Evolutionary conservation across 1,139 yeast species (phyloP).

Genomic region (Lodderomyces beijingensis): DNA sequence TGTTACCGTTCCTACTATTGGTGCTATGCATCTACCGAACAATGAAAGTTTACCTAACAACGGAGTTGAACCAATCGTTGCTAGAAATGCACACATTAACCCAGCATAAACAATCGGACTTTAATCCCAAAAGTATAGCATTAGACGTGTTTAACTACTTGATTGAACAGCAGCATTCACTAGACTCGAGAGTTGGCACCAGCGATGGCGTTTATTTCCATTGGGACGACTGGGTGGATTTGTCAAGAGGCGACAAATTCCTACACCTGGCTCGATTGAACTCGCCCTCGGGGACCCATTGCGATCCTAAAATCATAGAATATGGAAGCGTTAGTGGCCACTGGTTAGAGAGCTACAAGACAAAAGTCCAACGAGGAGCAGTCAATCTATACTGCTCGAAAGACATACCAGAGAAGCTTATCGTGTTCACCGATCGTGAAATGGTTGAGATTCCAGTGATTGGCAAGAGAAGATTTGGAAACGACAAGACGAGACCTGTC

Average conservation of each 20-base stretch:
- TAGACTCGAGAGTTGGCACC: constrained; percentile 11
- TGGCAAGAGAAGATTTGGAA: constrained; percentile 24
- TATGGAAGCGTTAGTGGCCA: constrained; percentile 33
- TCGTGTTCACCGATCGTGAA: constrained; percentile 24
- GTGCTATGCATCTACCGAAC: constrained; percentile 15
- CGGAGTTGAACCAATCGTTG: constrained; percentile 19
- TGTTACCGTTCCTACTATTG: constrained; percentile 16
- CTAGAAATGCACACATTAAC: constrained; percentile 23
- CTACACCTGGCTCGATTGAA: constrained; percentile 17
- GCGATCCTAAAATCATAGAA: constrained; percentile 19
- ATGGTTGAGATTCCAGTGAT: constrained; percentile 29
- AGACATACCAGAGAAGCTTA: constrained; percentile 26
- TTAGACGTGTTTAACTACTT: constrained; percentile 18
- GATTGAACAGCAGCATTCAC: constrained; percentile 5
- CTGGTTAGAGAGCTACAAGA: constrained; percentile 31
- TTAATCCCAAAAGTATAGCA: constrained; percentile 29
- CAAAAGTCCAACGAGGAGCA: constrained; percentile 34
- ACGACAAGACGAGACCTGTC: constrained; percentile 3
- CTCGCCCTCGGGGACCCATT: constrained; percentile 20
- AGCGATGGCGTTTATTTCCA: constrained; percentile 29
- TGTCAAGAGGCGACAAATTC: constrained; percentile 22
- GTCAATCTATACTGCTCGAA: constrained; percentile 31
- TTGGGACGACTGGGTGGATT: constrained; percentile 44
- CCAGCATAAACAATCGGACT: constrained; percentile 19
- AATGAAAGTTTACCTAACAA: constrained; percentile 10